These are phyloP conservation scores for Leishmania turanica DNA, from an alignment of 208 protist species.

Conservation along the genomic window DNA sequence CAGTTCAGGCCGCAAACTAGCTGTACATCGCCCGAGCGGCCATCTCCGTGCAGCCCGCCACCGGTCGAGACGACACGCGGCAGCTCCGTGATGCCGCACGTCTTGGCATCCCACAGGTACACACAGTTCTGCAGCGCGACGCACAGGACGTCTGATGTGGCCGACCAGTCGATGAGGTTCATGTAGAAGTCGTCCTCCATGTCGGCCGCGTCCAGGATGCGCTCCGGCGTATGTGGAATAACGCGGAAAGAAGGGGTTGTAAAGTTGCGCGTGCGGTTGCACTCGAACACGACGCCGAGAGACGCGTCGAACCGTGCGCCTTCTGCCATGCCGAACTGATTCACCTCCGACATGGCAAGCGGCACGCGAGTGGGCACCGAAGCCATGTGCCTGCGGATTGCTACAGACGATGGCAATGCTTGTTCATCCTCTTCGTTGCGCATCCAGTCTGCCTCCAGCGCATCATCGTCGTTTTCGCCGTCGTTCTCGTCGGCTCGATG, in stretches of 20 bases:
- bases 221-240: conserved; percentile 94
- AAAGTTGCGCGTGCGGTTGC: conserved; percentile 87
- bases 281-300: conserved; percentile 83
- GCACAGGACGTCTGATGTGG: conserved; percentile 82
- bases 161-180: conserved; percentile 98
- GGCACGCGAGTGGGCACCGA: conserved; percentile 2
- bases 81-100: conserved; percentile 91
- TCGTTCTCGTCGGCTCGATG: not conserved
- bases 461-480: not conserved
- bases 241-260: conserved; percentile 73
- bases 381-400: not conserved
- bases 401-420: not conserved
- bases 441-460: not conserved
- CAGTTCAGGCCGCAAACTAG: conserved; percentile 94
- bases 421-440: conserved; percentile 5
- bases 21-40: not conserved
- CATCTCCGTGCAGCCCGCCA: conserved; percentile 11
- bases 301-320: conserved; percentile 59
- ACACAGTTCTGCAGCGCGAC: conserved; percentile 96
- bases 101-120: conserved; percentile 98
- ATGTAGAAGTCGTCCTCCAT: conserved; percentile 99
- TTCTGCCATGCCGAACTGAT: conserved; percentile 35
- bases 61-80: conserved; percentile 44
- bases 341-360: conserved; percentile 17
- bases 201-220: conserved; percentile 98